phyloP scores from a whole-genome alignment of 768 basidiomycete genomes.

The Boletellus ananiceps region DNA sequence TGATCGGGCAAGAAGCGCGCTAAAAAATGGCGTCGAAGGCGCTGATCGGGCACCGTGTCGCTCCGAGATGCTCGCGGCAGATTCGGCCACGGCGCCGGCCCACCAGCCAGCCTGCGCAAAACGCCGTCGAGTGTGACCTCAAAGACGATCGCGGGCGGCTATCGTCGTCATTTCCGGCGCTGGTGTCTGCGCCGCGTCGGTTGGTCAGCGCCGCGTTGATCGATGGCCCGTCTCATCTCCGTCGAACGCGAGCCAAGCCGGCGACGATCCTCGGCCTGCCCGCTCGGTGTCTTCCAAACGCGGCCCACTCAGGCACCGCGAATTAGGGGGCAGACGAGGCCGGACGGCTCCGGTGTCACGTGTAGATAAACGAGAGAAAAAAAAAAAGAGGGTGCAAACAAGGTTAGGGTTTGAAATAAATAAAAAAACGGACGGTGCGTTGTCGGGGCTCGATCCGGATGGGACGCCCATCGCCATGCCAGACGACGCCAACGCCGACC shows the following conservation, averaged over 20 bases:
- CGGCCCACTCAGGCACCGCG: neutral
- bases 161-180: slow-evolving; percentile 15
- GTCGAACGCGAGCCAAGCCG: neutral
- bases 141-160: slow-evolving; percentile 15
- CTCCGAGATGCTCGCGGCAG: no score
- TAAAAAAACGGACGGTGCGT: slow-evolving; percentile 6
- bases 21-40: no score
- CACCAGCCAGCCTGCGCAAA: no score
- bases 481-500: slow-evolving; percentile 25
- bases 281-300: no score
- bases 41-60: no score
- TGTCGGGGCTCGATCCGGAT: slow-evolving; percentile 25
- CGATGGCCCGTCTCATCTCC: neutral
- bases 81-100: no score
- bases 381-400: neutral
- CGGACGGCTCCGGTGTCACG: slow-evolving; percentile 18
- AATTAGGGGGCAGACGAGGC: no score
- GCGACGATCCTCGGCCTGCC: no score
- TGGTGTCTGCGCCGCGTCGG: neutral
- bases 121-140: neutral
- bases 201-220: slow-evolving; percentile 7
- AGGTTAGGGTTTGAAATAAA: slow-evolving; percentile 29
- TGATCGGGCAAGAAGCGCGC: no score
- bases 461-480: slow-evolving; percentile 27
- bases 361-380: slow-evolving; percentile 3